phyloP scores from a whole-genome alignment of 2,329 filamentous ascomycete species.

The Fusarium fujikuroi region DNA sequence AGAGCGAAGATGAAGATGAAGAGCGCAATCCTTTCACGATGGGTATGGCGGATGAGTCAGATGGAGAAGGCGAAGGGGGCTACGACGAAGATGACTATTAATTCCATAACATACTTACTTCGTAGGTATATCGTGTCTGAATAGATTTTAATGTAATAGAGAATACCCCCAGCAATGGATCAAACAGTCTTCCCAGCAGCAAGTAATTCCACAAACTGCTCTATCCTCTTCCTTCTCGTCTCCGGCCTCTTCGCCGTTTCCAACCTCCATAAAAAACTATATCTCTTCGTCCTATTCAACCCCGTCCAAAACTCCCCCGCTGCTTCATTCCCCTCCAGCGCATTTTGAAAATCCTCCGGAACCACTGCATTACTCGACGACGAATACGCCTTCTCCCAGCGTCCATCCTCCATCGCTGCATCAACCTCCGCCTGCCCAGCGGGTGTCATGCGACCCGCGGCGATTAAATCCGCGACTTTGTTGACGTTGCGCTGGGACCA shows the following conservation, averaged over 20 bases:
- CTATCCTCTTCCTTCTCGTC: constrained; percentile 53
- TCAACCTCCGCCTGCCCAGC: constrained; percentile 62
- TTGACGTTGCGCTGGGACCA: constrained; percentile 71
- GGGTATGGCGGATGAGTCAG: constrained; percentile 50
- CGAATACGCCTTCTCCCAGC: constrained; percentile 68
- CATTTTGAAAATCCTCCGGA: constrained; percentile 60
- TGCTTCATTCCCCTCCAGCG: constrained; percentile 53
- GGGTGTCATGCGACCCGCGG: constrained; percentile 59
- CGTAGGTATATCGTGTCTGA: neutral
- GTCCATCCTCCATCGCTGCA: constrained; percentile 65
- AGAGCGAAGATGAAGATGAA: constrained; percentile 35
- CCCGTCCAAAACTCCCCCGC: constrained; percentile 53
- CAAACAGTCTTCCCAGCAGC: constrained; percentile 40
- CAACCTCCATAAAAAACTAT: constrained; percentile 57
- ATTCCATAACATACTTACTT: neutral
- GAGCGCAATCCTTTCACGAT: constrained; percentile 45
- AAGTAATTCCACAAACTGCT: constrained; percentile 54
- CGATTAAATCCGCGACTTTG: constrained; percentile 58
- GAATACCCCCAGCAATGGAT: constrained; percentile 39
- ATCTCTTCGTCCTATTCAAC: constrained; percentile 58
- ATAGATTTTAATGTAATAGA: constrained; percentile 13
- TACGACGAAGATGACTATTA: constrained; percentile 33
- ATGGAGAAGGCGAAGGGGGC: constrained; percentile 40
- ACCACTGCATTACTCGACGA: constrained; percentile 58
- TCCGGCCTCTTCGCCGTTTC: constrained; percentile 54